Conservation (phyloP, 176 grass and related monocot genomes). For the Oryza meridionalis region DNA sequence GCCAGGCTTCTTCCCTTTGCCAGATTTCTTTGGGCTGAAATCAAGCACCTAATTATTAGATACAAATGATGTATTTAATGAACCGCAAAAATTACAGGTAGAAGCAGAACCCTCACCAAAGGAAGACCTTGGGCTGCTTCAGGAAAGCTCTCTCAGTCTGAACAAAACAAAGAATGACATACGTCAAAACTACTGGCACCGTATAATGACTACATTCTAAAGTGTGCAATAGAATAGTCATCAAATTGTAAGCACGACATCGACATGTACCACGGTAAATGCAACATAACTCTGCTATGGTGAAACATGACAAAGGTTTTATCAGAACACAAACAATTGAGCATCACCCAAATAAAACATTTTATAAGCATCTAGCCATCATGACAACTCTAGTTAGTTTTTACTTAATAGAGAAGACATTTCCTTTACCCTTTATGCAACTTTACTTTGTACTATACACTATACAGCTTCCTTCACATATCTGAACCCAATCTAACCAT, state of each 20-base stretch:
- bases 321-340: too few relatives aligned
- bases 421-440: not conserved
- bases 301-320: too few relatives aligned
- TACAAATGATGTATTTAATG: not conserved
- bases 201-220: not conserved
- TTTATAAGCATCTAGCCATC: too few relatives aligned
- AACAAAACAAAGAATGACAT: slow-evolving; percentile 4
- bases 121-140: slow-evolving; percentile 61
- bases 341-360: too few relatives aligned
- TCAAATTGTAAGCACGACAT: not conserved
- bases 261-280: not conserved
- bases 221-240: not conserved
- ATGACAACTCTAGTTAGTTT: too few relatives aligned
- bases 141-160: slow-evolving; percentile 60
- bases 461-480: not conserved
- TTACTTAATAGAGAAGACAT: too few relatives aligned
- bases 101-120: slow-evolving; percentile 37
- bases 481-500: not conserved
- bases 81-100: not conserved
- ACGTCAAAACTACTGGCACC: not conserved
- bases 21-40: slow-evolving; percentile 52
- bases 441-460: not conserved
- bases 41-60: not conserved
- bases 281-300: not conserved
- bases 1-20: slow-evolving; percentile 57